phyloP scores from a whole-genome alignment of 2,329 filamentous ascomycete genomes.

The Cordyceps farinosa region DNA sequence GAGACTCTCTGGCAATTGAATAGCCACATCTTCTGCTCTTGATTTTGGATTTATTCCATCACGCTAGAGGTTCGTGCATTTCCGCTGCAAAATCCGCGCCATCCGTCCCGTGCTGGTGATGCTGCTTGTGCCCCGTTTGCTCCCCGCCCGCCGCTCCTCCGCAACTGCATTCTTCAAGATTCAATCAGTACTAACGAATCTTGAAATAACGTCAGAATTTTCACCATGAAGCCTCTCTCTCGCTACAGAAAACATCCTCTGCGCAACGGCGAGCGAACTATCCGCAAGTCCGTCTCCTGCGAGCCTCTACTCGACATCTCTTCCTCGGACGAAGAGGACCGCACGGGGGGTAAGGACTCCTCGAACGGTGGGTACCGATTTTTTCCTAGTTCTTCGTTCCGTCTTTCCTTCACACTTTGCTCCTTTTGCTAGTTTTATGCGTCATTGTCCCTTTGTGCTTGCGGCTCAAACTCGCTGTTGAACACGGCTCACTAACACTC shows the following conservation, averaged over 20 bases:
- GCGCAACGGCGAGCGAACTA: conserved; percentile 14
- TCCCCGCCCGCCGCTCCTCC: neutral
- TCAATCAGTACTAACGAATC: neutral
- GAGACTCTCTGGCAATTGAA: conserved; percentile 6
- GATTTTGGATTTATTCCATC: neutral
- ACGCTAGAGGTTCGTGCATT: neutral
- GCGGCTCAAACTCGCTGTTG: neutral
- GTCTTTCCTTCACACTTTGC: too few species aligned
- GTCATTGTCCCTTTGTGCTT: neutral
- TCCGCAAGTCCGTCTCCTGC: conserved; percentile 19
- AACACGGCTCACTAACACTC: neutral
- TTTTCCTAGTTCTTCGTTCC: neutral
- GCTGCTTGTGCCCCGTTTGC: conserved; percentile 5
- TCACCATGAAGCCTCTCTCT: conserved; percentile 5
- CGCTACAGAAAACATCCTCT: conserved; percentile 3
- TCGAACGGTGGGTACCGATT: neutral
- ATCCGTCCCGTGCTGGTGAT: neutral
- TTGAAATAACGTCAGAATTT: neutral
- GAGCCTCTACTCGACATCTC: conserved; percentile 17
- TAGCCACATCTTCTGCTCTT: neutral
- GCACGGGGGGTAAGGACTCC: conserved; percentile 17
- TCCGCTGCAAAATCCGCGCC: neutral
- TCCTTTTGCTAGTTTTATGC: neutral
- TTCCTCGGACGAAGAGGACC: conserved; percentile 19
- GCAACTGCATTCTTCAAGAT: neutral